Percentiles rank a stretch among this genome's conserved stretches.
These are phyloP conservation scores for Podospora bellae-mahoneyi DNA, from an alignment of 495 filamentous ascomycete genomes.

Conservation along the genomic window DNA sequence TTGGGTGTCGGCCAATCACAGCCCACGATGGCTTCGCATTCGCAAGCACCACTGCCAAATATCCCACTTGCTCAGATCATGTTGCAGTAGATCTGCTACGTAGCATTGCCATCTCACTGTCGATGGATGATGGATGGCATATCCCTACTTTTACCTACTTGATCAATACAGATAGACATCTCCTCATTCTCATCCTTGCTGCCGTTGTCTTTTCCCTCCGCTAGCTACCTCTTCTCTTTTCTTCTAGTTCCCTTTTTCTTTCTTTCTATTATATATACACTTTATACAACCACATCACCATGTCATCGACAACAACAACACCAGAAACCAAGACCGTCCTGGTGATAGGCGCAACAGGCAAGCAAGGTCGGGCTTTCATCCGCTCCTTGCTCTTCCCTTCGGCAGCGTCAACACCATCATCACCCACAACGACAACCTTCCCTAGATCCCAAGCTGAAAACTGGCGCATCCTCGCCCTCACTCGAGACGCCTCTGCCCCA, in stretches of 20 bases:
- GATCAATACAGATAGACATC: neutral
- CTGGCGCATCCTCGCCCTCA: constrained; percentile 37
- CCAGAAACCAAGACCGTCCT: constrained; percentile 25
- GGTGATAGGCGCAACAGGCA: constrained; percentile 42
- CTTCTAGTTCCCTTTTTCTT: neutral
- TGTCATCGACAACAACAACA: constrained; percentile 9
- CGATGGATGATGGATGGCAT: neutral
- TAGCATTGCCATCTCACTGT: neutral
- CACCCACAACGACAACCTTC: neutral
- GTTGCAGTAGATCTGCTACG: neutral
- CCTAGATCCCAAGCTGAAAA: constrained; percentile 1
- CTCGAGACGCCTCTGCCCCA: constrained; percentile 26
- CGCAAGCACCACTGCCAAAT: neutral
- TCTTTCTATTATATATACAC: neutral
- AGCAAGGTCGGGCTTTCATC: constrained; percentile 39
- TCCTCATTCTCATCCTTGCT: neutral
- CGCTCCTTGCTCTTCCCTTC: constrained; percentile 27
- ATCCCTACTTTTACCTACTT: neutral
- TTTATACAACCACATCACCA: neutral
- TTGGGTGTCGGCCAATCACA: neutral
- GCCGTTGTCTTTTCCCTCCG: neutral
- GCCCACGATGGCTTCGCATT: neutral
- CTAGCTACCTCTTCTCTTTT: neutral
- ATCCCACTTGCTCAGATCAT: no score
- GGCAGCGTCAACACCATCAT: neutral